phyloP scores from a whole-genome alignment of 805 yeast genomes.

The Sugiyamaella americana region DNA sequence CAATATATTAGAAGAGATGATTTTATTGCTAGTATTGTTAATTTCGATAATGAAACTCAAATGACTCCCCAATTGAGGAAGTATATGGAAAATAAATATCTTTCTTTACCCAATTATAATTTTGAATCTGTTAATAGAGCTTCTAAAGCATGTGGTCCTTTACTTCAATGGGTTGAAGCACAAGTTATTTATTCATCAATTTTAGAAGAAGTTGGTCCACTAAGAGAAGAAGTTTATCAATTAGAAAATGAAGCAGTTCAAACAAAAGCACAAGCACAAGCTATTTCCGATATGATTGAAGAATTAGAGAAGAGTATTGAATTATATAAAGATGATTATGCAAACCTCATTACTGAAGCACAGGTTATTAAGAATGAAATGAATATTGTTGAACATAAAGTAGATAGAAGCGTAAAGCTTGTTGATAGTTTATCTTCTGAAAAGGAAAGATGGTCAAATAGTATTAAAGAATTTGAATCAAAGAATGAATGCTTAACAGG shows the following conservation, averaged over 20 bases:
- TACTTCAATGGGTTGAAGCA: conserved; percentile 82
- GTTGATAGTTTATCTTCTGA: conserved; percentile 62
- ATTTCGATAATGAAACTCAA: conserved; percentile 57
- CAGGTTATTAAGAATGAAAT: conserved; percentile 72
- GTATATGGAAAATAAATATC: conserved; percentile 53
- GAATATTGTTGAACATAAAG: conserved; percentile 51
- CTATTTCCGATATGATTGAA: conserved; percentile 72
- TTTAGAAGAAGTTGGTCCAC: conserved; percentile 65
- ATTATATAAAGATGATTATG: conserved; percentile 59
- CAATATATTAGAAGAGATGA: conserved; percentile 76
- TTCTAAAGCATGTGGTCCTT: conserved; percentile 92
- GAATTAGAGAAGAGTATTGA: conserved; percentile 71
- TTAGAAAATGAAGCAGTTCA: conserved; percentile 57
- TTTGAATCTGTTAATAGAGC: conserved; percentile 78
- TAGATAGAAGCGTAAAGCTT: conserved; percentile 54
- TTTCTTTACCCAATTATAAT: conserved; percentile 58
- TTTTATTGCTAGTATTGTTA: conserved; percentile 75
- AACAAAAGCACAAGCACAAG: conserved; percentile 62
- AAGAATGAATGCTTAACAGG: conserved; percentile 52
- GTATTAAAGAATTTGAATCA: conserved; percentile 45
- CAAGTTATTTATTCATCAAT: conserved; percentile 74
- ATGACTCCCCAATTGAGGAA: conserved; percentile 48
- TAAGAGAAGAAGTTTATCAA: conserved; percentile 54
- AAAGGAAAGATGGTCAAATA: conserved; percentile 64
- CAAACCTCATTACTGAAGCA: conserved; percentile 67